Evolutionary conservation across 2,329 filamentous ascomycete species (phyloP).

Genomic region (Leptographium flavum): DNA sequence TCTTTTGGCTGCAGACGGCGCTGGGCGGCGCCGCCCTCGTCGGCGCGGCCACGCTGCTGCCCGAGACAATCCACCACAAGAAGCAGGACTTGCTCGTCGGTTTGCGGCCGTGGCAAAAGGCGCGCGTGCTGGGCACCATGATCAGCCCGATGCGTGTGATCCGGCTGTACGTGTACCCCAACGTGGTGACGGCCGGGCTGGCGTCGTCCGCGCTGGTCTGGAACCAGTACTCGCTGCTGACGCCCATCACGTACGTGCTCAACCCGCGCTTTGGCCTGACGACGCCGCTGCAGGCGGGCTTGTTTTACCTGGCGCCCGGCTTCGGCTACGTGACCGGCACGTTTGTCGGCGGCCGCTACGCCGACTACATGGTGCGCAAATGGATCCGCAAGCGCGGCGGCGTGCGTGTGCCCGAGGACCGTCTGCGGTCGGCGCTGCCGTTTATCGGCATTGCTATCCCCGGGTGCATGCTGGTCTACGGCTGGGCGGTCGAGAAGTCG

Average conservation of each 20-base stretch:
- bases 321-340: conserved; percentile 52
- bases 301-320: conserved; percentile 59
- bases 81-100: conserved; percentile 40
- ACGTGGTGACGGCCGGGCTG: conserved; percentile 43
- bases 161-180: conserved; percentile 47
- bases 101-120: conserved; percentile 26
- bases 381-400: conserved; percentile 41
- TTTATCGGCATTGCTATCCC: conserved; percentile 50
- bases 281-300: conserved; percentile 46
- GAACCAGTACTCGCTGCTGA: conserved; percentile 58
- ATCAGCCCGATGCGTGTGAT: conserved; percentile 45
- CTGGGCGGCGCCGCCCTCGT: conserved; percentile 42
- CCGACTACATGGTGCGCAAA: conserved; percentile 48
- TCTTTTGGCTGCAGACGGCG: conserved; percentile 57
- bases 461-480: conserved; percentile 30
- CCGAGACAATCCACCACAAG: conserved; percentile 51
- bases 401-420: conserved; percentile 52
- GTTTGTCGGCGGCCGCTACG: conserved; percentile 54
- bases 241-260: conserved; percentile 54
- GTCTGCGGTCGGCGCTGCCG: conserved; percentile 44
- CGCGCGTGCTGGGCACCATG: conserved; percentile 39
- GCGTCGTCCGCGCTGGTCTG: conserved; percentile 49
- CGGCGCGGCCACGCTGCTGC: conserved; percentile 44
- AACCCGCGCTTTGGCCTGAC: conserved; percentile 55
- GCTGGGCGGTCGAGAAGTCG: conserved; percentile 32